These are phyloP conservation scores for Saccharomyces pastorianus DNA, from an alignment of 1,139 yeast species.

Conservation along the genomic window DNA sequence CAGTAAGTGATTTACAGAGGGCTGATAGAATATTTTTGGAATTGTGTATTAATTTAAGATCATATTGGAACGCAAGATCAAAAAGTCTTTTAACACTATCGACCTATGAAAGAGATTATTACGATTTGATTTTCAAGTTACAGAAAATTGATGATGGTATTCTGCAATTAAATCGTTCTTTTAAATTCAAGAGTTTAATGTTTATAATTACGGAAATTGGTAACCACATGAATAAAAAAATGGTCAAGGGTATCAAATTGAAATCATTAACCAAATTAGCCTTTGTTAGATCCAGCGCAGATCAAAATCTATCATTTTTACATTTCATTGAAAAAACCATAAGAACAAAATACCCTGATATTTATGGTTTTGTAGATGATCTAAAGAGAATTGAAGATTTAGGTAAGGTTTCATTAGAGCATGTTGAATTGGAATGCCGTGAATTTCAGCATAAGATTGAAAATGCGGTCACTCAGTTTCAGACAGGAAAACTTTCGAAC, in stretches of 20 bases:
- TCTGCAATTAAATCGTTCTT: constrained; percentile 51
- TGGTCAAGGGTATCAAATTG: constrained; percentile 76
- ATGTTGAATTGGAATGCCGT: constrained; percentile 59
- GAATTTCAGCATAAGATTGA: constrained; percentile 51
- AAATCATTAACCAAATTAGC: constrained; percentile 76
- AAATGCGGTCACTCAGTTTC: constrained; percentile 49
- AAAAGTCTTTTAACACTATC: constrained; percentile 60
- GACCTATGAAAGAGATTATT: constrained; percentile 67
- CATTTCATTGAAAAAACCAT: constrained; percentile 82
- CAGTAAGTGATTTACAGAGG: constrained; percentile 60
- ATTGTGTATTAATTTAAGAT: constrained; percentile 65
- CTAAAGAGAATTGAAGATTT: constrained; percentile 52
- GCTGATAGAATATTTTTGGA: constrained; percentile 76
- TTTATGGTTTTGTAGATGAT: constrained; percentile 71
- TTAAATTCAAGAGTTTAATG: constrained; percentile 57
- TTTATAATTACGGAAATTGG: constrained; percentile 80
- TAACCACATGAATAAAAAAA: constrained; percentile 89
- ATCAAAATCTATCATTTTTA: constrained; percentile 70
- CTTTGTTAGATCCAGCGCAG: constrained; percentile 71
- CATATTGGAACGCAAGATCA: constrained; percentile 85
- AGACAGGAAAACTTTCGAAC: constrained; percentile 70
- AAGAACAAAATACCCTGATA: constrained; percentile 68
- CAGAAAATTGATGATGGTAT: constrained; percentile 62
- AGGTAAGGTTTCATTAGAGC: constrained; percentile 69
- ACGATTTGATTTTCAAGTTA: constrained; percentile 57